Percentiles rank a stretch among this genome's conserved stretches.
Evolutionary conservation across 164 flowering plant species (phyloP).

Genomic region (Magnolia changhungtana): DNA sequence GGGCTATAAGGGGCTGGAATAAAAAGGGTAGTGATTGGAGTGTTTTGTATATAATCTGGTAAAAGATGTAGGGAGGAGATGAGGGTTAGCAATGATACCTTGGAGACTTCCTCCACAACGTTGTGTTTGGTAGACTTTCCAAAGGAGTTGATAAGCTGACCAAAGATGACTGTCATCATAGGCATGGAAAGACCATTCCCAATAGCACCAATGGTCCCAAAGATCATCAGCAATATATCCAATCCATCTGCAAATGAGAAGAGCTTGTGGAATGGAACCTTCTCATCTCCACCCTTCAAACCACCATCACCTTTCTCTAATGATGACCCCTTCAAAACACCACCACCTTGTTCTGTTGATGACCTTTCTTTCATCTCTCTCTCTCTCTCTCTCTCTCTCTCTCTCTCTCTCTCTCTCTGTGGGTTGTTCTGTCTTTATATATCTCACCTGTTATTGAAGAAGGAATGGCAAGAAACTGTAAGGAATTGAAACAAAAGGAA

Average conservation of each 20-base stretch:
- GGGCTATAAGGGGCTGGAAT: too few species aligned
- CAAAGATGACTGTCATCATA: constrained; percentile 41
- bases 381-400: background rate
- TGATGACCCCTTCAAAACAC: too few species aligned
- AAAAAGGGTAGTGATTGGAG: too few species aligned
- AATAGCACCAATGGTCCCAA: constrained; percentile 38
- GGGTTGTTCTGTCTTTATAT: too few species aligned
- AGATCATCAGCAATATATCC: constrained; percentile 18
- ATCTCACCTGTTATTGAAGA: too few species aligned
- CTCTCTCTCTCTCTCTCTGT: too few species aligned
- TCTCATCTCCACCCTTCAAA: constrained; percentile 3
- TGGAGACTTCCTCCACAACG: constrained; percentile 30
- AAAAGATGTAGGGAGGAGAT: too few species aligned
- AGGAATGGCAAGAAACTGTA: too few species aligned
- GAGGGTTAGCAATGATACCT: constrained; percentile 21
- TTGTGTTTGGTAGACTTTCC: constrained; percentile 22
- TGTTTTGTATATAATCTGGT: too few species aligned
- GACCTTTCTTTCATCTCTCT: background rate
- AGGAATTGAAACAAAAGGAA: too few species aligned
- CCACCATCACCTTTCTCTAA: background rate
- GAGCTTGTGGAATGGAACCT: constrained; percentile 24
- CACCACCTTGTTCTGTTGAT: background rate
- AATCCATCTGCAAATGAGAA: constrained; percentile 23
- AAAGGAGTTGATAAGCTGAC: constrained; percentile 31
- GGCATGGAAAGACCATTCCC: constrained; percentile 48